Base-by-base conservation (phyloP, 441 rosid species). In the Populus hybrid region DNA sequence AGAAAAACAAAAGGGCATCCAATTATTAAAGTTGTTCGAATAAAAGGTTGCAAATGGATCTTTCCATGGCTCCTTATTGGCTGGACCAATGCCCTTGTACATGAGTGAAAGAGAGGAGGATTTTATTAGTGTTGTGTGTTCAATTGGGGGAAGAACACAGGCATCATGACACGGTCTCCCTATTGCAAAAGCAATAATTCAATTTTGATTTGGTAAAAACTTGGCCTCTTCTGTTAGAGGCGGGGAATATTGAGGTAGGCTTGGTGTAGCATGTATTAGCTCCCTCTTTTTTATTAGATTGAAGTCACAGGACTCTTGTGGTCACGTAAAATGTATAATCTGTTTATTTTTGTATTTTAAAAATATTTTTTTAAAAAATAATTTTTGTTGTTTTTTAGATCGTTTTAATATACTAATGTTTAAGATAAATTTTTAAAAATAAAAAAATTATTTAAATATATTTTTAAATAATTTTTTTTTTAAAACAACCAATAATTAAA, bases 211-310 rank as follows among this genome's bases (percentile, higher is more conserved):
- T 78, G 82, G 70, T 84, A 67, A 23, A 8, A 66, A 57, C 36
- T 81, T 74, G 82, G 78, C 70, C 6, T 21, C 64, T 9, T 72
- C 23, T 32, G n/a, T 26, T 77, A 72, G 3, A 72, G 69, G 63
- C 16, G 26, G 71, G 38, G 80, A 67, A 67, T 75, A 67, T 19
- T 67, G 10, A 76, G 24, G 65, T 9, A 18, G 65, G 36, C 36
- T 34, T 40, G 16, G 1, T 11, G 50, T 40, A 40, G 50, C 50
- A 10, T 6, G 36, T 6, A 34, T 34, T 34, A 34, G 36, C 36
- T 6, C 36, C 36, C 36, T 34, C 36, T 34, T 2, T 38, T 38
- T 38, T 38, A 3, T 38, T 38, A 40, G 50, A 40, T 4, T 10
- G 14, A 40, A 40, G 50, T 40, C 4, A 5, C 4, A 14, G 21